Conservation (phyloP, 768 basidiomycete species). For the Boletus coccyginus region DNA sequence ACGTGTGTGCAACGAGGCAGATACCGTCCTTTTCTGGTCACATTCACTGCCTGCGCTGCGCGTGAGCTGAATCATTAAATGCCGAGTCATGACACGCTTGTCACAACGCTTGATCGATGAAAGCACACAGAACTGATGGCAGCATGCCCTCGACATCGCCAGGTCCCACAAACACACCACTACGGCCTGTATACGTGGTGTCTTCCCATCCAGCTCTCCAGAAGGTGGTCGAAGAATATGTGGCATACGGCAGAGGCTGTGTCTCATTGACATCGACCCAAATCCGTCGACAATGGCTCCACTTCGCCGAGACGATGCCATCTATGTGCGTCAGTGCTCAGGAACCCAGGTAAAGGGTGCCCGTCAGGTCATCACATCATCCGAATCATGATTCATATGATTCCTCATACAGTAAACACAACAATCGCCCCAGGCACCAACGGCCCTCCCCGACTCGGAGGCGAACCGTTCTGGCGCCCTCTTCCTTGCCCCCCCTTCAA, state of each 20-base stretch:
- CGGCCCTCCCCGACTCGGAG: background rate
- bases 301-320: slow-evolving; percentile 4
- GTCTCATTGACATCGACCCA: background rate
- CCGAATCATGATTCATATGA: slow-evolving; percentile 10
- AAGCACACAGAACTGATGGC: slow-evolving; percentile 2
- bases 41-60: slow-evolving; percentile 11
- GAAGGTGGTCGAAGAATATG: background rate
- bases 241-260: slow-evolving; percentile 6
- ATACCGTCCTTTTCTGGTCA: slow-evolving; percentile 5
- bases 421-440: background rate
- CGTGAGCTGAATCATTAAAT: slow-evolving; percentile 18
- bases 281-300: slow-evolving; percentile 10
- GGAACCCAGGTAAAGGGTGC: slow-evolving; percentile 6
- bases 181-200: background rate
- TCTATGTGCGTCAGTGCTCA: slow-evolving; percentile 16
- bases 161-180: slow-evolving; percentile 5
- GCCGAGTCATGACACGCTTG: slow-evolving; percentile 11
- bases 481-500: background rate
- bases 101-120: slow-evolving; percentile 1
- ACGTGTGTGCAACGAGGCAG: slow-evolving; percentile 33
- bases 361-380: slow-evolving; percentile 1
- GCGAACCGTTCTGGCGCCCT: slow-evolving; percentile 3
- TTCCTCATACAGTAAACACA: background rate
- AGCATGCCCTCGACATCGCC: slow-evolving; percentile 6
- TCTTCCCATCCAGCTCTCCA: background rate